Percentiles rank a stretch among this genome's conserved stretches.
Evolutionary conservation across 305 asterid species (phyloP).

Genomic region (Plantago lanceolata): DNA sequence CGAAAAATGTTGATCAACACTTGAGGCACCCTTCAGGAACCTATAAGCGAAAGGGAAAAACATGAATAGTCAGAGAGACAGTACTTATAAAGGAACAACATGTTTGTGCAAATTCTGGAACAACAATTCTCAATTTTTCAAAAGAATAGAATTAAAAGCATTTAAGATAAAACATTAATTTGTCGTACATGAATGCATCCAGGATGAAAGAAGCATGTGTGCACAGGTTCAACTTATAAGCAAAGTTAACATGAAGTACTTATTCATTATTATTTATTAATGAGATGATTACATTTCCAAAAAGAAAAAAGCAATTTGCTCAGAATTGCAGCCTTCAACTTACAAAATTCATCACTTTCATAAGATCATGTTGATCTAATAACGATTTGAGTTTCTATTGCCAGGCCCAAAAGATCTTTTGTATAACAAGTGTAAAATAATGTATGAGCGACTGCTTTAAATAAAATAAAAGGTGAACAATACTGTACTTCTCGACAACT

Average conservation of each 20-base stretch:
- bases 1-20: slow-evolving; percentile 82
- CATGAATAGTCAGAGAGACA: slow-evolving; percentile 28
- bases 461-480: slow-evolving; percentile 25
- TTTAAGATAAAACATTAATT: slow-evolving; percentile 7
- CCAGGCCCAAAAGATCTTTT: slow-evolving; percentile 11
- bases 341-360: slow-evolving; percentile 3
- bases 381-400: slow-evolving; percentile 4
- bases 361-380: neutral
- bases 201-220: no score
- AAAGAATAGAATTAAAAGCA: neutral
- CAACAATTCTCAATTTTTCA: slow-evolving; percentile 2
- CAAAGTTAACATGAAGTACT: no score
- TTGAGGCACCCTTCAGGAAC: slow-evolving; percentile 92
- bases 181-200: slow-evolving; percentile 3
- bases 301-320: neutral
- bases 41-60: slow-evolving; percentile 39
- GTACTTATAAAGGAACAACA: neutral
- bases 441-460: slow-evolving; percentile 10
- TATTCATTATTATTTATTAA: no score
- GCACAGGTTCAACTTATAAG: neutral
- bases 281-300: no score
- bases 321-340: neutral
- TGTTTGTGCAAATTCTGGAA: neutral
- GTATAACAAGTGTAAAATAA: neutral
- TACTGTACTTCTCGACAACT: slow-evolving; percentile 73